These are phyloP conservation scores for Kwoniella dejecticola DNA, from an alignment of 768 basidiomycete species.

Conservation along the genomic window DNA sequence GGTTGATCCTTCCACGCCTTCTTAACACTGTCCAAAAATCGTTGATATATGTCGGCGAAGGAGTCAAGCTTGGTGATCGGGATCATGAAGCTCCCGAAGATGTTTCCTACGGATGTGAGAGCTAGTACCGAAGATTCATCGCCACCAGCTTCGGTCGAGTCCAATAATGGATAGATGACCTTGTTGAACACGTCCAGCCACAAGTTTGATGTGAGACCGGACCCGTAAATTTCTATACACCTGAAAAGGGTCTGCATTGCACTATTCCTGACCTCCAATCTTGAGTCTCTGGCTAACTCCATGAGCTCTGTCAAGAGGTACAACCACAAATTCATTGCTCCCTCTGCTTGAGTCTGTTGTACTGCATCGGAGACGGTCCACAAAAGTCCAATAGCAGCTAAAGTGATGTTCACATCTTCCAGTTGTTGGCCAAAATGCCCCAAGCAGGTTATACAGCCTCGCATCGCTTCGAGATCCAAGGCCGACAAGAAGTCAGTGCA, in stretches of 20 bases:
- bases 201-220: constrained; percentile 73
- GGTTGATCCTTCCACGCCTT: constrained; percentile 70
- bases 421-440: constrained; percentile 88
- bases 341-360: constrained; percentile 58
- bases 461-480: constrained; percentile 76
- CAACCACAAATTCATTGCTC: constrained; percentile 90
- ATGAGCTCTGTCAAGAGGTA: constrained; percentile 80
- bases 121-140: constrained; percentile 87
- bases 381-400: constrained; percentile 87
- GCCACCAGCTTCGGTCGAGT: constrained; percentile 58
- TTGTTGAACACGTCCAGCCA: constrained; percentile 94
- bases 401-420: constrained; percentile 87
- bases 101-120: constrained; percentile 76
- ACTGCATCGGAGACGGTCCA: constrained; percentile 98
- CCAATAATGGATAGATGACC: constrained; percentile 79
- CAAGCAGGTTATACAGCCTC: constrained; percentile 83
- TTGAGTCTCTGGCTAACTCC: constrained; percentile 74
- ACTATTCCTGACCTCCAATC: constrained; percentile 86
- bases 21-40: constrained; percentile 72
- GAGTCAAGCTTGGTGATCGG: constrained; percentile 73
- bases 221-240: constrained; percentile 89
- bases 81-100: constrained; percentile 77
- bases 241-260: constrained; percentile 95
- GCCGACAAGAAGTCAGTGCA: constrained; percentile 83
- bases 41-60: constrained; percentile 72